Conservation (phyloP, 371 early-diverging fungal species). For the Dichotomocladium elegans region DNA sequence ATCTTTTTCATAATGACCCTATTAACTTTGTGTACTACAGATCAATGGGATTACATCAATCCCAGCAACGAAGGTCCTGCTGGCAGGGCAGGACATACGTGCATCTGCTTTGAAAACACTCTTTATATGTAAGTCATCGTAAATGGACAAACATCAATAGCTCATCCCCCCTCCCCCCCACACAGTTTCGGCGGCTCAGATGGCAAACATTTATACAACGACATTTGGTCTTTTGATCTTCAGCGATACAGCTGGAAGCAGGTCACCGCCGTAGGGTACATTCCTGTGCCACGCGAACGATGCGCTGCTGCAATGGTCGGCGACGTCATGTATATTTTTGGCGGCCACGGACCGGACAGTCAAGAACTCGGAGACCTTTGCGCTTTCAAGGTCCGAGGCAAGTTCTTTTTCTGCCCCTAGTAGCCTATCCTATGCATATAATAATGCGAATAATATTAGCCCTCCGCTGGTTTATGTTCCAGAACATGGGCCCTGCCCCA, state of each 20-base stretch:
- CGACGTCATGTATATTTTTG: conserved; percentile 74
- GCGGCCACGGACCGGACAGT: conserved; percentile 62
- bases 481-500: conserved; percentile 64
- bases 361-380: conserved; percentile 65
- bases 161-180: not conserved
- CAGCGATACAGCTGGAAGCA: conserved; percentile 54
- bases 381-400: conserved; percentile 67
- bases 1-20: conserved; percentile 8
- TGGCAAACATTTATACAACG: conserved; percentile 65
- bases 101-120: conserved; percentile 50
- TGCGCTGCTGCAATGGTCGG: conserved; percentile 67
- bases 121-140: conserved; percentile 55
- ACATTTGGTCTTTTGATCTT: conserved; percentile 71
- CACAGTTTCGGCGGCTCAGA: conserved; percentile 73
- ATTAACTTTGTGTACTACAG: conserved; percentile 26
- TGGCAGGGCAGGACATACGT: conserved; percentile 57
- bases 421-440: too few relatives aligned
- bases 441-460: too few relatives aligned
- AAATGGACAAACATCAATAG: not conserved
- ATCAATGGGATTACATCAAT: conserved; percentile 45
- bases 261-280: conserved; percentile 59
- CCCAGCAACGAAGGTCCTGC: conserved; percentile 51
- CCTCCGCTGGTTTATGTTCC: conserved; percentile 72
- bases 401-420: not conserved
- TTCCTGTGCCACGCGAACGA: conserved; percentile 65